Evolutionary conservation across 169 alveolate species (phyloP).

Genomic region (Miamiensis avidus): DNA sequence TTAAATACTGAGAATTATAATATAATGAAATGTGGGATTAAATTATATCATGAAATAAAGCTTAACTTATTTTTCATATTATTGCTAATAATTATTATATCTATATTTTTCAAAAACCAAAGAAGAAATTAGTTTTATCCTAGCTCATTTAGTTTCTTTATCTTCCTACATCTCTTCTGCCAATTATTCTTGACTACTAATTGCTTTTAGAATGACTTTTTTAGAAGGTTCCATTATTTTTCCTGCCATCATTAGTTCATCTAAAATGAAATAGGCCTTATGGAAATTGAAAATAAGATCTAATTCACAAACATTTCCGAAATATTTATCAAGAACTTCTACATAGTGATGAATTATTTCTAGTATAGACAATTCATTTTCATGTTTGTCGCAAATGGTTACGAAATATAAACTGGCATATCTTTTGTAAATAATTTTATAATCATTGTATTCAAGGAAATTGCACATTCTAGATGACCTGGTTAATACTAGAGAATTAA

Average conservation of each 20-base stretch:
- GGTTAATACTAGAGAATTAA: slow-evolving; percentile 85
- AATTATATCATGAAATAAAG: too few species aligned
- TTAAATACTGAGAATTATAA: too few species aligned
- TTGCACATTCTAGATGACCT: slow-evolving; percentile 95
- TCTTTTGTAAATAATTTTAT: slow-evolving; percentile 95
- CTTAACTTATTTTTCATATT: too few species aligned
- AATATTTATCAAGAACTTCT: slow-evolving; percentile 97
- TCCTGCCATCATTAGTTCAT: slow-evolving; percentile 92
- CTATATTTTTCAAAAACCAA: too few species aligned
- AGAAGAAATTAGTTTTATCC: too few species aligned
- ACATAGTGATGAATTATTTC: slow-evolving; percentile 98
- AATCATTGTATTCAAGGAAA: slow-evolving; percentile 97
- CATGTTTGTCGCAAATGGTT: slow-evolving; percentile 95
- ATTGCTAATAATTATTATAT: too few species aligned
- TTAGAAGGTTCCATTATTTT: slow-evolving; percentile 93
- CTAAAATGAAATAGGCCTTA: slow-evolving; percentile 91
- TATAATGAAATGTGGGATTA: too few species aligned
- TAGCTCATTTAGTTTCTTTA: slow-evolving; percentile 28
- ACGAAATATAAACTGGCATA: slow-evolving; percentile 98
- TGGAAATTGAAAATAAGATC: slow-evolving; percentile 98
- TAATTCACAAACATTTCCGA: slow-evolving; percentile 99
- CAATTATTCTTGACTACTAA: slow-evolving; percentile 93
- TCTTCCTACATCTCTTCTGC: slow-evolving; percentile 91
- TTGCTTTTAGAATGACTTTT: slow-evolving; percentile 91
- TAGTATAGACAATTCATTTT: slow-evolving; percentile 95